These are phyloP conservation scores for Cylindrodendrum hubeiense DNA, from an alignment of 2,329 filamentous ascomycete species.

Conservation along the genomic window DNA sequence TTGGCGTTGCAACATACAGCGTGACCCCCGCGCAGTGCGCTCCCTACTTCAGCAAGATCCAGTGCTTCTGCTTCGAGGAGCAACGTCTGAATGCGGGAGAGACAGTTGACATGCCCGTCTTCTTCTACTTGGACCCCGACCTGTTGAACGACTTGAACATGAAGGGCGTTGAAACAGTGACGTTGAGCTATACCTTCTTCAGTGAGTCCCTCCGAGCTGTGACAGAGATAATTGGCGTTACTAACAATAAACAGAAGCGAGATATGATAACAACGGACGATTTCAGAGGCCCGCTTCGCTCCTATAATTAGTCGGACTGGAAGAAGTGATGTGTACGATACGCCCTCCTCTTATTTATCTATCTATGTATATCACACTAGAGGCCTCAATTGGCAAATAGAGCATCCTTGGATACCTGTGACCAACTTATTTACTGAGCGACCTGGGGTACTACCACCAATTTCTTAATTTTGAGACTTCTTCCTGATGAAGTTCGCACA, in stretches of 20 bases:
- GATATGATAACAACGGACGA: conserved; percentile 60
- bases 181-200: conserved; percentile 97
- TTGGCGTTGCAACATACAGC: conserved; percentile 97
- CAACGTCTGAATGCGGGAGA: conserved; percentile 95
- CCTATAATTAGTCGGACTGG: conserved; percentile 37
- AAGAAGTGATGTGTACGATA: conserved; percentile 34
- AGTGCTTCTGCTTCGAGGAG: conserved; percentile 99
- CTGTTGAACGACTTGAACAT: conserved; percentile 92
- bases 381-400: conserved; percentile 15
- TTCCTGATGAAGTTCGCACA: no score
- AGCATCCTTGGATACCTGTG: conserved; percentile 2
- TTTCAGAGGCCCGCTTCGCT: conserved; percentile 54
- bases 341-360: conserved; percentile 35
- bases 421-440: not conserved
- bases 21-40: conserved; percentile 96
- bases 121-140: conserved; percentile 98
- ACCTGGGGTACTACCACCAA: not conserved
- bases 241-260: conserved; percentile 58
- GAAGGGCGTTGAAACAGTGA: conserved; percentile 95
- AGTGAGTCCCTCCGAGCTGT: conserved; percentile 71
- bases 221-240: not conserved
- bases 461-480: not conserved
- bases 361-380: conserved; percentile 27
- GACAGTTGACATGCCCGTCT: conserved; percentile 99
- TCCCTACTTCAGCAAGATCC: conserved; percentile 99